Evolutionary conservation across 176 grass and related monocot genomes (phyloP).

Genomic region (Avena insularis): DNA sequence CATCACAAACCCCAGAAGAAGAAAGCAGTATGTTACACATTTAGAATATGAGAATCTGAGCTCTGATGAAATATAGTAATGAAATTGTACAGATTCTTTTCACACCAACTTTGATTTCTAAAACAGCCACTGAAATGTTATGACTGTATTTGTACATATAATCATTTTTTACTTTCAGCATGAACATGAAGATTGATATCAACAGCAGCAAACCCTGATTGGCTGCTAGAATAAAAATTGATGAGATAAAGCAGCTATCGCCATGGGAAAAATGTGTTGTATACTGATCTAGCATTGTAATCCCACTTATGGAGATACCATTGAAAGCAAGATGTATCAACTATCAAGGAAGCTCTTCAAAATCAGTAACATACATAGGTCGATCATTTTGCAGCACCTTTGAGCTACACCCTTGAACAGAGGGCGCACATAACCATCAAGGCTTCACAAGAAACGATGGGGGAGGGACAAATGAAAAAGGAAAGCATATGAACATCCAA

Average conservation of each 20-base stretch:
- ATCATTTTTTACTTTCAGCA: slow-evolving; percentile 2
- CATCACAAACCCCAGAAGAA: neutral
- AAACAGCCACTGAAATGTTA: neutral
- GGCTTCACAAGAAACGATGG: neutral
- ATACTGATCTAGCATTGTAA: neutral
- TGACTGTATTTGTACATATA: neutral
- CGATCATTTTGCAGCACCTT: neutral
- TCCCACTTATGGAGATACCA: neutral
- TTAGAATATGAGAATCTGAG: neutral
- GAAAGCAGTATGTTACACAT: slow-evolving; percentile 13
- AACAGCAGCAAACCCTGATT: neutral
- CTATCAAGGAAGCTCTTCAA: neutral
- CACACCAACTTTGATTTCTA: neutral
- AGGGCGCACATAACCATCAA: neutral
- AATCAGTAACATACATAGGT: neutral
- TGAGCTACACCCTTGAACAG: neutral
- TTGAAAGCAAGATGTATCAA: neutral
- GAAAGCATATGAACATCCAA: slow-evolving; percentile 15
- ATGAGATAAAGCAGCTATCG: slow-evolving; percentile 17
- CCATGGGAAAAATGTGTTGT: neutral
- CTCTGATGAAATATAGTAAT: neutral
- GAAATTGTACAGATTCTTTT: neutral
- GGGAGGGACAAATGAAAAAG: neutral
- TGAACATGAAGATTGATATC: neutral
- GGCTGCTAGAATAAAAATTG: neutral